phyloP scores from a whole-genome alignment of 1,284 basidiomycete genomes.

The Malassezia furfur region DNA sequence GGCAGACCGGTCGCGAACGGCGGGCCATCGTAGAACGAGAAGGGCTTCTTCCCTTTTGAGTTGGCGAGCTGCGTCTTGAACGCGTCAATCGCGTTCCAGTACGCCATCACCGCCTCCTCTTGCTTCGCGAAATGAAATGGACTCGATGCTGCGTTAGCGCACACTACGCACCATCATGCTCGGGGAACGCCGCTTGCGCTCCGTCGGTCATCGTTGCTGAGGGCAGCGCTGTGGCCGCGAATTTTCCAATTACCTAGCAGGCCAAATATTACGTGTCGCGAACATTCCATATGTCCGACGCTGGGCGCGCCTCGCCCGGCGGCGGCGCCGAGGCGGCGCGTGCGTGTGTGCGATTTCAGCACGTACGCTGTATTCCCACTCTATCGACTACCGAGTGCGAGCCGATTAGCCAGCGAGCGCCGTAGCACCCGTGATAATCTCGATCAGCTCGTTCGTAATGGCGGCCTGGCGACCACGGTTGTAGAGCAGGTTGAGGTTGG shows the following conservation, averaged over 20 bases:
- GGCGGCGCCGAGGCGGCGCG: no score
- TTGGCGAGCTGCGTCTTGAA: conserved; percentile 89
- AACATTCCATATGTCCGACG: no score
- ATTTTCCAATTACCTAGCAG: background rate
- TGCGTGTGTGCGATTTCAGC: no score
- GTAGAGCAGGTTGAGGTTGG: conserved; percentile 52
- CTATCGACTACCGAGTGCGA: no score
- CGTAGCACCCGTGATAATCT: conserved; percentile 77
- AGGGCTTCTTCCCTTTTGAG: conserved; percentile 77
- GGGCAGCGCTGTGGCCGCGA: background rate
- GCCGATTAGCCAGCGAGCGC: conserved; percentile 31
- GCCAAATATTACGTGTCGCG: background rate
- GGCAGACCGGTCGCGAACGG: conserved; percentile 95
- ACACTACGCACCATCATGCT: conserved; percentile 13
- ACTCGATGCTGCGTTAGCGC: conserved; percentile 52
- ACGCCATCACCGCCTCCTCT: conserved; percentile 82
- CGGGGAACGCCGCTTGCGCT: conserved; percentile 15
- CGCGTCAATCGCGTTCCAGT: conserved; percentile 94
- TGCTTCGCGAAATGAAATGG: conserved; percentile 81
- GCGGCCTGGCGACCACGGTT: conserved; percentile 98
- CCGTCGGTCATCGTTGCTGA: background rate
- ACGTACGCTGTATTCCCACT: no score
- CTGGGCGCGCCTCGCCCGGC: no score
- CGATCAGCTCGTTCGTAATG: conserved; percentile 89
- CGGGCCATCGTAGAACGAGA: conserved; percentile 93